Conservation (phyloP, 441 rosid genomes). For the Pelargonium citronellum region DNA sequence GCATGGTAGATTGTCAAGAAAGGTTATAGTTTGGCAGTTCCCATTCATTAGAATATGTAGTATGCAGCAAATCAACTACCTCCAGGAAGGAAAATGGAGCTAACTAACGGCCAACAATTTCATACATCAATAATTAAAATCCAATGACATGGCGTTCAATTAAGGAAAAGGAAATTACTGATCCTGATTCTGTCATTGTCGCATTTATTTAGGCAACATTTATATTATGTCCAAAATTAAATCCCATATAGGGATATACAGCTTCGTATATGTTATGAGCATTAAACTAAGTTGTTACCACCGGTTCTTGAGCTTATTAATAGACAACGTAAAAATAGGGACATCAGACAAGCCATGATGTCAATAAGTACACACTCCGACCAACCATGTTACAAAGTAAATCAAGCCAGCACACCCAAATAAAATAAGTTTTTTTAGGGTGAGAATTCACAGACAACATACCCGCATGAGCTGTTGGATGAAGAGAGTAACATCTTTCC, state of each 20-base stretch:
- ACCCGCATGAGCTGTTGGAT: slow-evolving; percentile 99
- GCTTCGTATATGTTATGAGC: neutral
- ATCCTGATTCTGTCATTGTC: neutral
- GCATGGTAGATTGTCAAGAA: neutral
- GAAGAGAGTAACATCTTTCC: slow-evolving; percentile 85
- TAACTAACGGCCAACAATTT: neutral
- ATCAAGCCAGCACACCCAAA: neutral
- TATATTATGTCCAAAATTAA: neutral
- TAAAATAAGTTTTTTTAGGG: neutral
- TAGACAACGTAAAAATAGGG: neutral
- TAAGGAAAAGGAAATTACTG: neutral
- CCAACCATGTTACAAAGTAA: neutral
- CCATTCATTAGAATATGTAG: neutral
- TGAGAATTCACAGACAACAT: slow-evolving; percentile 21
- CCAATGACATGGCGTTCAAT: neutral
- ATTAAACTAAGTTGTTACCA: neutral
- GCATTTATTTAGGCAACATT: too few species aligned
- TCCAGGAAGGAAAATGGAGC: neutral
- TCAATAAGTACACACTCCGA: neutral
- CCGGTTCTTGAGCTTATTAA: neutral
- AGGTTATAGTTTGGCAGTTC: neutral
- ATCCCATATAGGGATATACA: neutral
- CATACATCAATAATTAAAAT: neutral
- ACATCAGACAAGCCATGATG: neutral
- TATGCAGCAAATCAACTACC: neutral